phyloP scores from a whole-genome alignment of 805 yeast genomes.

The Ogataea nakhonphanomensis region DNA sequence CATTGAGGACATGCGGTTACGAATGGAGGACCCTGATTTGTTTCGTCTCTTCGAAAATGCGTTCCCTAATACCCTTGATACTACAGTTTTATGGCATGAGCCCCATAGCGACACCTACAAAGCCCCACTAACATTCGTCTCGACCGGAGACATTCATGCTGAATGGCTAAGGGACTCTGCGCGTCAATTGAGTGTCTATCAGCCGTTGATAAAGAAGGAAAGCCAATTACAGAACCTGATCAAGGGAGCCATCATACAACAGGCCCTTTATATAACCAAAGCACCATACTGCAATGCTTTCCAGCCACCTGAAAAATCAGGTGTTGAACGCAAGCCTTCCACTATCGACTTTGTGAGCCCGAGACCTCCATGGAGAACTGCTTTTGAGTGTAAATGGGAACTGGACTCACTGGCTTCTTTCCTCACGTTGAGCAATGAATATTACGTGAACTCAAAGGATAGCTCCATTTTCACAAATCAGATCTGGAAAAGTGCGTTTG shows the following conservation, averaged over 20 bases:
- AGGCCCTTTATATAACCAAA: conserved; percentile 55
- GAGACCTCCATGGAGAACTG: conserved; percentile 61
- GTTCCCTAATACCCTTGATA: conserved; percentile 84
- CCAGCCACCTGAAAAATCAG: conserved; percentile 69
- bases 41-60: conserved; percentile 76
- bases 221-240: conserved; percentile 47
- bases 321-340: conserved; percentile 46
- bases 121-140: conserved; percentile 65
- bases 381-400: conserved; percentile 89
- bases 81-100: conserved; percentile 75
- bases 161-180: conserved; percentile 92
- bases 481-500: conserved; percentile 58
- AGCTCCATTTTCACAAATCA: conserved; percentile 41
- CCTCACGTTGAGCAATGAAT: conserved; percentile 69
- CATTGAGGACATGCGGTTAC: conserved; percentile 47
- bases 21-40: conserved; percentile 59
- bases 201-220: conserved; percentile 56
- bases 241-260: conserved; percentile 78
- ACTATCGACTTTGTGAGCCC: conserved; percentile 68
- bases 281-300: conserved; percentile 90
- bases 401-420: conserved; percentile 83
- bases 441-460: conserved; percentile 53
- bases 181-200: conserved; percentile 74
- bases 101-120: conserved; percentile 18
- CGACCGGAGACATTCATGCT: conserved; percentile 91